phyloP scores from a whole-genome alignment of 345 rosid species.

The Eucalyptus caleyi region DNA sequence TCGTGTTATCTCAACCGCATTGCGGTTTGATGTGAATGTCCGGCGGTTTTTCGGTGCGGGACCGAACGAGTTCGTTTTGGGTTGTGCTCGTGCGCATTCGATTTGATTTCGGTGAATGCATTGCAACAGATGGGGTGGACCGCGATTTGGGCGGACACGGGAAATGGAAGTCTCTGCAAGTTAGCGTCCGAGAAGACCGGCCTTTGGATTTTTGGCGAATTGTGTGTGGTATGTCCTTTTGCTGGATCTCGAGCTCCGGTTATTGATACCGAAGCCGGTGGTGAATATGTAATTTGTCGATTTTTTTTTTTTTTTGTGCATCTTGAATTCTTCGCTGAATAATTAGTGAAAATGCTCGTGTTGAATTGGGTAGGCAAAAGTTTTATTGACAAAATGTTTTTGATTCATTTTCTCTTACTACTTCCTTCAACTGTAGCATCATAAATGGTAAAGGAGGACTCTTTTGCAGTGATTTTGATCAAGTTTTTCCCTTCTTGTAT shows the following conservation, averaged over 20 bases:
- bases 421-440: background rate
- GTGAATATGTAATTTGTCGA: background rate
- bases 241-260: background rate
- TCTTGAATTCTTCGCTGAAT: background rate
- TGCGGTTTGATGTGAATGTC: background rate
- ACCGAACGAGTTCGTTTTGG: background rate
- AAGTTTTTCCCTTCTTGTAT: background rate
- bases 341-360: background rate
- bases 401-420: background rate
- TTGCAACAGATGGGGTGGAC: background rate
- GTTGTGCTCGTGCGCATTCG: background rate
- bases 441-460: background rate
- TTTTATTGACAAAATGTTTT: background rate
- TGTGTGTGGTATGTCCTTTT: constrained; percentile 16
- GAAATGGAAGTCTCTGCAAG: background rate
- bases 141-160: background rate
- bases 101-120: background rate
- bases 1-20: background rate
- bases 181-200: constrained; percentile 7
- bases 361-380: background rate
- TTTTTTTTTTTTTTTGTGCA: background rate
- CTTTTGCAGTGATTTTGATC: background rate
- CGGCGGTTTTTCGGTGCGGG: background rate
- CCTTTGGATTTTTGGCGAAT: constrained; percentile 22
- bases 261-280: background rate